Conservation (phyloP, 2,329 filamentous ascomycete genomes). For the Ceratocystis cubensis region DNA sequence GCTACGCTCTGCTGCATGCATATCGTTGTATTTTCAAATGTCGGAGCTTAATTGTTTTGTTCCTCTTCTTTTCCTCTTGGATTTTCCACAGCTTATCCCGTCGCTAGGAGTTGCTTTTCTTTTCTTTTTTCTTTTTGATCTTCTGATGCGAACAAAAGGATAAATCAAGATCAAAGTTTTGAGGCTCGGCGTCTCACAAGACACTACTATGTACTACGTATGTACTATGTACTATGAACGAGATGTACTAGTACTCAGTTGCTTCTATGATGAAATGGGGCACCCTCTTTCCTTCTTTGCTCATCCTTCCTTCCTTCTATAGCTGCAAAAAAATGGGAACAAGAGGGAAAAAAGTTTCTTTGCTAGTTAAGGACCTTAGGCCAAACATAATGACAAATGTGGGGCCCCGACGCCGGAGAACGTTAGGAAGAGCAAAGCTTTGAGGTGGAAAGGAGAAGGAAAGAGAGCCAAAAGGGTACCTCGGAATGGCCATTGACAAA, state of each 20-base stretch:
- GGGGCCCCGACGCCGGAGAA: conserved; percentile 13
- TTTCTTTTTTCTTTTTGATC: neutral
- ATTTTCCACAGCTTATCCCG: too few relatives aligned
- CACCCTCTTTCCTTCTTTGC: neutral
- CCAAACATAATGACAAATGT: neutral
- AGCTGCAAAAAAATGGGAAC: neutral
- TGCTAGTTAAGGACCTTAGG: neutral
- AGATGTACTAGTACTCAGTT: neutral
- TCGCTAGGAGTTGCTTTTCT: neutral
- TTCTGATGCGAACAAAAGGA: neutral
- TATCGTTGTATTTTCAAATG: neutral
- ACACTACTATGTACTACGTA: too few relatives aligned
- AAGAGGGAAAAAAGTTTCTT: neutral
- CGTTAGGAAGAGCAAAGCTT: neutral
- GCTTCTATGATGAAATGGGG: neutral
- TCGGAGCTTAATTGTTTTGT: neutral
- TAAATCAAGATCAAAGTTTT: neutral
- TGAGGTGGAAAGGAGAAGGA: neutral
- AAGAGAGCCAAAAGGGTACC: neutral
- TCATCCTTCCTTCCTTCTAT: conserved; percentile 11
- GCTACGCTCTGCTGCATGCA: neutral
- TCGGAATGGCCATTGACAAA: neutral
- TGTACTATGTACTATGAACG: too few relatives aligned
- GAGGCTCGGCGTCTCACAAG: neutral
- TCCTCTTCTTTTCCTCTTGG: too few relatives aligned